Evolutionary conservation across 495 filamentous ascomycete genomes (phyloP), one percentile per base, ranked within the genome.

Genomic region (Venustampulla echinocandica): DNA sequence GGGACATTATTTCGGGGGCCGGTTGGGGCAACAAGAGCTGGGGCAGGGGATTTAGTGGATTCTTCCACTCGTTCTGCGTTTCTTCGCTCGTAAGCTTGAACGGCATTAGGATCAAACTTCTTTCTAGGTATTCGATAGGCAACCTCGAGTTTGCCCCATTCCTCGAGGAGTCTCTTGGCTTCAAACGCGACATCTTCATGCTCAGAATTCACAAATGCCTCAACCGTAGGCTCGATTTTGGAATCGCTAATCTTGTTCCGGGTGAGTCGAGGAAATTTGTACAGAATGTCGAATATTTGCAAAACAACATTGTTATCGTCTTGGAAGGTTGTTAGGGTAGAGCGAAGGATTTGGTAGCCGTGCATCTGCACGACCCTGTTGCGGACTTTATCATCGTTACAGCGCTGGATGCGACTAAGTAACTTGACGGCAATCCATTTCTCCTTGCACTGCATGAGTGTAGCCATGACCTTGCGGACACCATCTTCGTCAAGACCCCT

Each of bases 341-440:
- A 85, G 57, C 89, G 94, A 19, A 99, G 73, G 51, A 96, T 95
- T 52, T 87, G 84, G 61, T 99, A 97, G 37, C 90, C 93, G 69
- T 96, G 92, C 84, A 97, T 90, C 60, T 87, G 83, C 46, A 96
- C 82, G 24, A 97, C 87, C 13, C 85, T 81, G 64, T 93, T 87
- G 39, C 81, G 79, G 32, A 95, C 87, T 43, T 80, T 76, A 56
- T 96, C 90, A 49, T 95, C 89, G 39, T 92, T 81, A 62, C 83
- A 85, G n/a, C 75, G 78, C 61, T 95, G 87, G 44, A 99, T 85
- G 33, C 92, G 88, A 28, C 77, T 74, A 13, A 99, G 80, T 44
- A 99, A 70, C 68, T 96, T 97, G 68, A 95, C 88, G 10, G 86
- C 85, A 62, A 99, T 96, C 93, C 93, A 99, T 57, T 96, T 96